Conservation (phyloP, 192 early-diverging fungal species). For the Coemansia reversa region DNA sequence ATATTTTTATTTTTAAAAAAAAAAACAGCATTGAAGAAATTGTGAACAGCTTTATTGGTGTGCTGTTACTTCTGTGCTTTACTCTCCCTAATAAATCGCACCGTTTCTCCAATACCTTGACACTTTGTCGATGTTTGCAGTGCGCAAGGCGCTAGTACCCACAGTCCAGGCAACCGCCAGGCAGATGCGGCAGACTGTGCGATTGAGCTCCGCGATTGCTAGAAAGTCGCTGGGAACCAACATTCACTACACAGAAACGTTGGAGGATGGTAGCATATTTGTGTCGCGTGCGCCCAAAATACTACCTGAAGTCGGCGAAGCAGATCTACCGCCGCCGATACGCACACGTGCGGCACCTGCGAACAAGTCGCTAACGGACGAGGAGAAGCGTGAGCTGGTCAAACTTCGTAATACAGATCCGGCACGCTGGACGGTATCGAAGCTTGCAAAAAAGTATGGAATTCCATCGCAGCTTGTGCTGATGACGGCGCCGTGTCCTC, state of each 20-base stretch:
- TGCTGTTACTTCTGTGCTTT: not conserved
- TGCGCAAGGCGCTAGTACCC: constrained; percentile 4
- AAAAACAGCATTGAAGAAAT: not conserved
- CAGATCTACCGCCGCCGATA: constrained; percentile 51
- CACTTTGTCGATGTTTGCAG: constrained; percentile 1
- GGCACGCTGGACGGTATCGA: constrained; percentile 49
- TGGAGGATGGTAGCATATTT: constrained; percentile 56
- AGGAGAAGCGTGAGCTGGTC: constrained; percentile 27
- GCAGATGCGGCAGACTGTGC: constrained; percentile 17
- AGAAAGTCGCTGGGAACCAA: constrained; percentile 46
- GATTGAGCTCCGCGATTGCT: constrained; percentile 44
- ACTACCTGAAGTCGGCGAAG: constrained; percentile 33
- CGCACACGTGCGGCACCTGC: not conserved
- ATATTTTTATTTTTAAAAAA: no score
- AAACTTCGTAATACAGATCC: constrained; percentile 53
- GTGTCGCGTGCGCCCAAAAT: constrained; percentile 47
- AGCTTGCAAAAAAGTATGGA: constrained; percentile 51
- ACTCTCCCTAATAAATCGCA: not conserved
- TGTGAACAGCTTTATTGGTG: not conserved
- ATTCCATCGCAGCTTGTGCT: constrained; percentile 35
- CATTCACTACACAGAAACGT: constrained; percentile 46
- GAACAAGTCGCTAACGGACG: constrained; percentile 24
- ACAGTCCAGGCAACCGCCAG: constrained; percentile 5
- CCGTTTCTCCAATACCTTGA: not conserved
- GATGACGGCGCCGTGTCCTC: constrained; percentile 34